Base-by-base conservation (phyloP, 305 asterid species). In the Rubia peregrina region DNA sequence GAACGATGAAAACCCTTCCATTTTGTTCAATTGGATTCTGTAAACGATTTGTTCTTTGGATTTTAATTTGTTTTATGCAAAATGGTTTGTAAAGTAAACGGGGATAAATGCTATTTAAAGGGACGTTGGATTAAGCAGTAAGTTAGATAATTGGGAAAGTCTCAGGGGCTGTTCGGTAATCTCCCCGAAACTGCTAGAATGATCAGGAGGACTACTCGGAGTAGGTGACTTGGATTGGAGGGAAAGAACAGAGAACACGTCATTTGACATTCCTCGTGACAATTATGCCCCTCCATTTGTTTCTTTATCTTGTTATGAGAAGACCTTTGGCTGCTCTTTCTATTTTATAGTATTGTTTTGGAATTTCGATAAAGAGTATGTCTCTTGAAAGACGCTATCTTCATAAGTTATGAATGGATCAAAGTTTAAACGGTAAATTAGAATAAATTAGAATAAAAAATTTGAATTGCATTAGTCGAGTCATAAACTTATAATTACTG, bases 1-100 rank as follows among this genome's bases (percentile, higher is more conserved):
- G 85, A 86, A 89, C 53, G 97, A 84, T 12, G 92, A 63, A 61
- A 89, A 89, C 6, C 91, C 76, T 59, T 91, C 96, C 97, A 93
- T 92, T 43, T 21, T 33, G 38, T 33, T 12, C 42, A 57, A 11
- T 57, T 17, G 51, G 14, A 9, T 9, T 17, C 59, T 7, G n/a
- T 1, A 1, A 12, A 42, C 6, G 44, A 21, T 9, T 16, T 5
- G 0, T n/a, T 14, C 38, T 1, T 2, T 17, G 22, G 43, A 14
- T 9, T 63, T 4, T 33, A 0, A 1, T 33, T 33, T 33, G 3
- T 33, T 33, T 33, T 33, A 33, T 33, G 55, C 16, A 9, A 16
- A 40, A 3, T 33, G 17, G 26, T 24, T 38, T 46, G 17, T 36
- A 14, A 3, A 7, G 33, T 9, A 36, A 66, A 14, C 12, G 26